Conservation (phyloP, 345 rosid genomes). For the Gossypium ekmanianum region DNA sequence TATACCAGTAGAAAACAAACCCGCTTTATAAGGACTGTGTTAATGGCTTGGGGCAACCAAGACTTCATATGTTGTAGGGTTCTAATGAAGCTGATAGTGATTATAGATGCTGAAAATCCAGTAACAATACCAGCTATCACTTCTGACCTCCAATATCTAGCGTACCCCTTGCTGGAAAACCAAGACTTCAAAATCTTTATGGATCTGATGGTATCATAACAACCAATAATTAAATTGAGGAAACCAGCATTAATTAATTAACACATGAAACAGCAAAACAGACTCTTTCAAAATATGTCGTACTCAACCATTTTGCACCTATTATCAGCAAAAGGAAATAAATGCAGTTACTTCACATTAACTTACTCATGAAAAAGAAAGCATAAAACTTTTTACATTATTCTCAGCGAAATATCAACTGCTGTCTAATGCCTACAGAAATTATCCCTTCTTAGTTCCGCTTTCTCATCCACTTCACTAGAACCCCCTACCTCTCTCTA, state of each 20-base stretch:
- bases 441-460: neutral
- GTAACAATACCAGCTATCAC: constrained; percentile 39
- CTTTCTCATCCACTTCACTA: constrained; percentile 4
- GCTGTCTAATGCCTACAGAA: neutral
- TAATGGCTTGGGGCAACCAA: constrained; percentile 11
- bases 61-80: constrained; percentile 37
- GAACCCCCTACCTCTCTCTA: neutral
- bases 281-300: neutral
- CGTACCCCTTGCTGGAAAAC: constrained; percentile 21
- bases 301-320: neutral
- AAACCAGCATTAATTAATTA: neutral
- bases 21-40: constrained; percentile 29
- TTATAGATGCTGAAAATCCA: constrained; percentile 46
- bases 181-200: constrained; percentile 31
- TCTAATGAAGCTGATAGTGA: constrained; percentile 34
- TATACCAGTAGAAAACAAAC: constrained; percentile 43
- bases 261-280: neutral
- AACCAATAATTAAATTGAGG: constrained; percentile 1
- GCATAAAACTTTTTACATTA: neutral
- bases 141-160: constrained; percentile 43
- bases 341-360: neutral
- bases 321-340: neutral
- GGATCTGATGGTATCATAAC: constrained; percentile 30
- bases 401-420: neutral
- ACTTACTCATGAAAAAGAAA: neutral